Conservation (phyloP, 73 alveolate species). For the Uronychia binucleata region DNA sequence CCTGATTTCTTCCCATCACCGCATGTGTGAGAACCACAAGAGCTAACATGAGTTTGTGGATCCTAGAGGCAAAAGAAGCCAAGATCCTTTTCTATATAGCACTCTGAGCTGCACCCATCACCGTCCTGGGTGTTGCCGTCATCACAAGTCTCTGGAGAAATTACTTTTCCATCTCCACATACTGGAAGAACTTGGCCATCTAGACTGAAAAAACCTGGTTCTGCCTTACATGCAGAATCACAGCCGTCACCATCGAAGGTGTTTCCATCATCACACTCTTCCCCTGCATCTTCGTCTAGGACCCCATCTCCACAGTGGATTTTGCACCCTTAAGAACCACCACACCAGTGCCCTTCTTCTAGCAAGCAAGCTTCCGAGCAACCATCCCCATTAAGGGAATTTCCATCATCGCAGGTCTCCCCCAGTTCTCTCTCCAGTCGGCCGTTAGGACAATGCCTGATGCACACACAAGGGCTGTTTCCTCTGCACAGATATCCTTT, state of each 20-base stretch:
- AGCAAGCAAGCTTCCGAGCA: conserved; percentile 23
- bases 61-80: too few relatives aligned
- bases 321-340: conserved; percentile 15
- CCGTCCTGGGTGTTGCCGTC: conserved; percentile 22
- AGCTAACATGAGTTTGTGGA: too few relatives aligned
- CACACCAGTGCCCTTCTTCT: conserved; percentile 26
- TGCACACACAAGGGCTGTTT: conserved; percentile 5
- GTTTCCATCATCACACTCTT: conserved; percentile 57
- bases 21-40: too few relatives aligned
- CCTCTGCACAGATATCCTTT: conserved; percentile 27
- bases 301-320: conserved; percentile 50
- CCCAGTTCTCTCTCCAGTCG: conserved; percentile 5
- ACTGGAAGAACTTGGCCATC: background rate
- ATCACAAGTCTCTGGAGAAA: conserved; percentile 15
- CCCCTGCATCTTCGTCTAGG: conserved; percentile 40
- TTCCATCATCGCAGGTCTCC: conserved; percentile 65
- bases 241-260: conserved; percentile 52
- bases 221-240: conserved; percentile 24
- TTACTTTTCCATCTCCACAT: conserved; percentile 42
- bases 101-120: conserved; percentile 21
- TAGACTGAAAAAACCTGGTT: conserved; percentile 5
- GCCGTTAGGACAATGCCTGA: conserved; percentile 13
- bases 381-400: conserved; percentile 50
- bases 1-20: background rate
- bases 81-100: too few relatives aligned